Base-by-base conservation (phyloP, 768 basidiomycete genomes). In the Neoboletus subvelutipes region DNA sequence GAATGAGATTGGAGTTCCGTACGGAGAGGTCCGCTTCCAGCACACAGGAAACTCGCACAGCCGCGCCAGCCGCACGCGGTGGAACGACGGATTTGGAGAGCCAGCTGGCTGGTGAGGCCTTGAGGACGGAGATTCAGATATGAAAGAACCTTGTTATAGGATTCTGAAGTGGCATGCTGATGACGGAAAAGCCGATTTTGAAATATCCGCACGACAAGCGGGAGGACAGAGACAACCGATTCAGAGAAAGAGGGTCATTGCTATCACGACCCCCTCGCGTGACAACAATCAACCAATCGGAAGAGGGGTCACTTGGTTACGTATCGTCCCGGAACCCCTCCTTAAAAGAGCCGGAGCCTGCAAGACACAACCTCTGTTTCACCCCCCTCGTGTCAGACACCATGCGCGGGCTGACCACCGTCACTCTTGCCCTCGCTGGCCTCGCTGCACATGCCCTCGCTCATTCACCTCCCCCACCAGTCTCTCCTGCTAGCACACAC, bases 361-460 rank as follows among this genome's bases (percentile, higher is more conserved):
- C 26, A 12, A 18, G 5, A 26, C n/a, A 26, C 18, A 1, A 17
- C 31, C 42, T 2, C 33, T 34, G n/a, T 29, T 36, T n/a, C 2
- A 29, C 52, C 40, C 36, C 41, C 39, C 40, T n/a, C 18, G 34
- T 40, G 43, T 28, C 20, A 15, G 34, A 51, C 39, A 58, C 39
- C 58, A 88, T 88, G 87, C 85, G 85, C 68, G 78, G 81, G 74
- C 80, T 87, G 59, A 75, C 86, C 64, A 81, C 83, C 62, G 83
- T 85, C 67, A 83, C 84, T 45, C 71, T 88, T 57, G 78, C 80
- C 49, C 73, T 83, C 37, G 83, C 82, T 55, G 83, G 82, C 66
- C 78, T 87, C 60, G 83, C 85, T 41, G 82, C 83, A 65, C 73
- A 75, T 59, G 77, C 80, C 50, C 75, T 81, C 58, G 82, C 80